Base-by-base conservation (phyloP, 2,329 filamentous ascomycete species). In the Aspergillus luchuensis region DNA sequence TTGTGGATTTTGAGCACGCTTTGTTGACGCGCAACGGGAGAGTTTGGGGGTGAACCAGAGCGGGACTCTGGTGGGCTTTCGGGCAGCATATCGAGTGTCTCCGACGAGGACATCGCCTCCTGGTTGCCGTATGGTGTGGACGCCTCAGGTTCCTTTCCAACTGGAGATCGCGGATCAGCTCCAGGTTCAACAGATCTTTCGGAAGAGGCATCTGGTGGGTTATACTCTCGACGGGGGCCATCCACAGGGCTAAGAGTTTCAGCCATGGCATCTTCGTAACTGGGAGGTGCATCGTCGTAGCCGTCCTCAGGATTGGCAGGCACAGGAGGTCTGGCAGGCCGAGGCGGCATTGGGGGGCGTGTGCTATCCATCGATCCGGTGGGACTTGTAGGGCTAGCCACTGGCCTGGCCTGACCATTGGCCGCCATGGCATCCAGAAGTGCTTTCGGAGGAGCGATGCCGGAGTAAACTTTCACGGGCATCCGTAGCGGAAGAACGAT, bases 221-320 rank as follows among this genome's bases (percentile, higher is more conserved):
- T 76, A 76, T 81, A 81, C 71, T 81, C 78, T 69, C 78, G 75
- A 68, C 92, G 82, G 25, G 89, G 80, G 62, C 88, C 90, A 72
- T 91, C 85, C 58, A 92, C 86, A 1, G 91, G 91, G 38, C 86
- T 89, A 63, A 95, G 78, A 60, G 88, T 86, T 65, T 91, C 89
- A 6, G 92, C 92, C 78, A 97, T 89, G 11, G 92, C 92, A 76
- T 97, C 93, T 76, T 97, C 92, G 72, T 98, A 98, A 70, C 91
- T 97, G 7, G 93, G 93, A 17, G 94, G 93, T n/a, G 92, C 91
- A 58, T 95, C 92, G 33, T 91, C 89, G 65, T 72, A 73, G 28
- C 30, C 63, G 21, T 70, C 66, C 41, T 67, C 63, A 45, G 66
- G 61, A 58, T 67, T 67, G 30, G 63, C 60, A 17, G 72, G 62